Conservation (phyloP, 2,329 filamentous ascomycete genomes). For the Tothia fuscella region DNA sequence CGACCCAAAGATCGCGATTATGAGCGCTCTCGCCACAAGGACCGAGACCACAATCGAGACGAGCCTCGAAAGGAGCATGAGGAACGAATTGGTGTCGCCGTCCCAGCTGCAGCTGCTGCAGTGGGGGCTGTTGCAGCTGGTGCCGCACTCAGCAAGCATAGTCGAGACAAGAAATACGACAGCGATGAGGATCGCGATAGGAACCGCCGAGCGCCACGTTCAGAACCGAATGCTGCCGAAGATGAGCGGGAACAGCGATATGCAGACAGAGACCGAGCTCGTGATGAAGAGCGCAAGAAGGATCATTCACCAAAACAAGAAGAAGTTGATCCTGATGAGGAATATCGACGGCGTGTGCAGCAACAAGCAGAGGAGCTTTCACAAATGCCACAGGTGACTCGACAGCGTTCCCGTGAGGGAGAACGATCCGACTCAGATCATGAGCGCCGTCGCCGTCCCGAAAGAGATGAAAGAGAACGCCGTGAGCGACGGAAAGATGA, state of each 20-base stretch:
- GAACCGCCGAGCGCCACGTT: conserved; percentile 18
- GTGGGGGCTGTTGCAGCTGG: conserved; percentile 4
- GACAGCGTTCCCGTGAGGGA: conserved; percentile 17
- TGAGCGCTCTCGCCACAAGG: conserved; percentile 17
- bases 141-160: conserved; percentile 3
- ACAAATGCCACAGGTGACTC: conserved; percentile 17
- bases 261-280: background rate
- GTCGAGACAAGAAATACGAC: conserved; percentile 23
- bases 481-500: conserved; percentile 10
- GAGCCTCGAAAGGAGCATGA: conserved; percentile 17
- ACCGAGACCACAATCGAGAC: conserved; percentile 19
- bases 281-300: conserved; percentile 19
- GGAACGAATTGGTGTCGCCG: conserved; percentile 7
- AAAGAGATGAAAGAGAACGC: conserved; percentile 20
- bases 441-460: conserved; percentile 23
- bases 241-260: conserved; percentile 2
- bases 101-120: background rate
- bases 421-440: conserved; percentile 15
- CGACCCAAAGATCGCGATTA: conserved; percentile 18
- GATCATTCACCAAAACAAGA: conserved; percentile 21
- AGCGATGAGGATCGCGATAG: conserved; percentile 17
- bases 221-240: conserved; percentile 20
- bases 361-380: conserved; percentile 27
- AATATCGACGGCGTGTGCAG: conserved; percentile 37
- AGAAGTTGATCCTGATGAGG: conserved; percentile 35